Evolutionary conservation across 164 flowering plant species (phyloP), one percentile per base, ranked within the genome.

Genomic region (Amborella trichopoda): DNA sequence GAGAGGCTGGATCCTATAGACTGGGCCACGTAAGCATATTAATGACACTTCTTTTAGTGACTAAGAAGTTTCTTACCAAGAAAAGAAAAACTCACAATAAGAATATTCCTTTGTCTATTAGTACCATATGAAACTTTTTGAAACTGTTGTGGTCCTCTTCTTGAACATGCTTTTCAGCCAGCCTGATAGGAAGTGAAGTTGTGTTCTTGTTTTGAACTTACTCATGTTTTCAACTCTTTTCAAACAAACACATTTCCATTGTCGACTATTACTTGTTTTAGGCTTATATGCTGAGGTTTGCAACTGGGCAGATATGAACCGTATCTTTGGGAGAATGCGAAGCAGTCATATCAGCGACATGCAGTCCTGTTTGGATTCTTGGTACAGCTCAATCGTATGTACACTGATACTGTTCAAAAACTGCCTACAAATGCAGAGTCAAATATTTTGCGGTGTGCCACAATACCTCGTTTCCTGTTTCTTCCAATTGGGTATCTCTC

Each of bases 281-380:
- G 9, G 14, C 14, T 30, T 30, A 8, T 37, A n/a, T 37, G 9
- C 41, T 32, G 17, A 11, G 25, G 20, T 28, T 26, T 17, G 43
- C 24, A 5, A 34, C 36, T 44, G 26, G 17, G 26, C 51, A 93
- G 99, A 74, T 88, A 75, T 61, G 96, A 93, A 55, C 80, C 91
- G 38, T 85, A 77, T 55, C 89, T 93, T 6, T 80, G 95, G 96
- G 94, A 88, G 70, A 88, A 93, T 62, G 99, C 71, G 71, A 80
- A 64, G 61, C 99, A 88, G 54, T 69, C 84, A 17, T 93, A 84
- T 67, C 73, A 84, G 44, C 64, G 96, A 40, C 82, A 82, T 73
- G 86, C 95, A 40, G 96, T 93, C 48, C 84, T 93, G 44, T 84
- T 82, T 70, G 99, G 99, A 10, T 93, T 84, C 69, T 84, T 88